A percentile compares a stretch with the other conserved stretches of the same genome.
These are phyloP conservation scores for Tilletiopsis washingtonensis DNA, from an alignment of 1,284 basidiomycete species.

Conservation along the genomic window DNA sequence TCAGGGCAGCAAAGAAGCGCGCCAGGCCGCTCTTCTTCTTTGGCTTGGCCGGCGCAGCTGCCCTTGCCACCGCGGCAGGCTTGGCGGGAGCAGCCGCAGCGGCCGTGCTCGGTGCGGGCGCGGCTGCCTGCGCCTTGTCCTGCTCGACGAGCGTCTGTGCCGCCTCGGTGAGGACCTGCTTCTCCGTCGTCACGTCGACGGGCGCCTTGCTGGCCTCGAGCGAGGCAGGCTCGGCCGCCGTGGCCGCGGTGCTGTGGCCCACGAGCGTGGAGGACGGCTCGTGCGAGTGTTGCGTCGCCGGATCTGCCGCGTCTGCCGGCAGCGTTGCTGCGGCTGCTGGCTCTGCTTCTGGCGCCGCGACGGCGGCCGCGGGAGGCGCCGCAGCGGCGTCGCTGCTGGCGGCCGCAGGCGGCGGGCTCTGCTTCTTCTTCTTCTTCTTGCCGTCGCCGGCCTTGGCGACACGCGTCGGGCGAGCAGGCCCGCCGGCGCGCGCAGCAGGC, in stretches of 20 bases:
- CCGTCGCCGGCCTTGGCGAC: conserved; percentile 8
- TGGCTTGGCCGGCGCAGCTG: conserved; percentile 2
- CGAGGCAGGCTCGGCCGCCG: background rate
- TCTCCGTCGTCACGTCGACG: background rate
- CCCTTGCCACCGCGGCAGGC: background rate
- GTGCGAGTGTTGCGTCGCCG: no score
- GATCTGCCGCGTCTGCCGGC: background rate
- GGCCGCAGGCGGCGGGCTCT: background rate
- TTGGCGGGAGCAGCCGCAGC: no score
- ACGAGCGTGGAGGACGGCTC: conserved; percentile 16
- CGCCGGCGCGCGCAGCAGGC: conserved; percentile 7
- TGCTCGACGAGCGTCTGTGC: background rate
- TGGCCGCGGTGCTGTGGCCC: conserved; percentile 6
- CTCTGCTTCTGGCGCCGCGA: conserved; percentile 3
- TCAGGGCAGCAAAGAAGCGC: conserved; percentile 23
- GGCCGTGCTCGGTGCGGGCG: background rate
- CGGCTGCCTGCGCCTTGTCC: background rate
- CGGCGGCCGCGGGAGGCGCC: conserved; percentile 3
- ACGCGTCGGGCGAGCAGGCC: conserved; percentile 10
- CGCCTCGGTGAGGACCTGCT: background rate
- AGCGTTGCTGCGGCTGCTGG: background rate
- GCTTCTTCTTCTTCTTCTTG: conserved; percentile 23
- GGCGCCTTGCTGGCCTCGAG: conserved; percentile 15
- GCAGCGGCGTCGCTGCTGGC: conserved; percentile 15
- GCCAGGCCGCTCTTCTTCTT: conserved; percentile 2